These are phyloP conservation scores for Aureobasidium sp. DNA, from an alignment of 2,329 filamentous ascomycete species.

Conservation along the genomic window DNA sequence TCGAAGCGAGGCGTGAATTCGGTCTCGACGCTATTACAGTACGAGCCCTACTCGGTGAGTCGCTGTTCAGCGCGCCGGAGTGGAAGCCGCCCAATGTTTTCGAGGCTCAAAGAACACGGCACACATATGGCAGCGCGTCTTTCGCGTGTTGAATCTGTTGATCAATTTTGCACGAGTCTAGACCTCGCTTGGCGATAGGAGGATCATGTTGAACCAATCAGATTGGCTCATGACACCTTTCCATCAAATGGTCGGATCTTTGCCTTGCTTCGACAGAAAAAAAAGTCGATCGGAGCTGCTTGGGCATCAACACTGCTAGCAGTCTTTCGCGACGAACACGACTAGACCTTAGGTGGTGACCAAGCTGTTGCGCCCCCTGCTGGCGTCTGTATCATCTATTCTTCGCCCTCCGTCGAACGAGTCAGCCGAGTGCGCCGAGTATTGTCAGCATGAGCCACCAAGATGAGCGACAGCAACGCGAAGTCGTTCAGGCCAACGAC, in stretches of 20 bases:
- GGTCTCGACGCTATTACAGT: not conserved
- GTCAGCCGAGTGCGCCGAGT: slow-evolving; percentile 1
- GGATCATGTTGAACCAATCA: not conserved
- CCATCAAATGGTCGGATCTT: not conserved
- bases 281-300: not conserved
- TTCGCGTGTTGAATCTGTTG: not conserved
- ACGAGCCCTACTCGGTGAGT: not conserved
- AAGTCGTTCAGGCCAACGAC: slow-evolving; percentile 12
- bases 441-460: not conserved
- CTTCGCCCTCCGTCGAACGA: not conserved
- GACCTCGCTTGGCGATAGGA: slow-evolving; percentile 6
- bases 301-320: not conserved
- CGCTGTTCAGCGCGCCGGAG: not conserved
- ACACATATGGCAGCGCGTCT: not conserved
- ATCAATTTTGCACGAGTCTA: not conserved
- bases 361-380: not conserved
- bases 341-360: not conserved
- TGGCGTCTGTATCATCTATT: not conserved
- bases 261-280: not conserved
- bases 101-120: slow-evolving; percentile 3
- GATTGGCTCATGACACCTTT: not conserved
- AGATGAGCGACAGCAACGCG: not conserved
- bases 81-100: not conserved
- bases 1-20: not conserved
- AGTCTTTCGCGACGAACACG: not conserved